These are phyloP conservation scores for Dictyostelium purpureum DNA, from an alignment of 78 protist genomes.

Conservation along the genomic window DNA sequence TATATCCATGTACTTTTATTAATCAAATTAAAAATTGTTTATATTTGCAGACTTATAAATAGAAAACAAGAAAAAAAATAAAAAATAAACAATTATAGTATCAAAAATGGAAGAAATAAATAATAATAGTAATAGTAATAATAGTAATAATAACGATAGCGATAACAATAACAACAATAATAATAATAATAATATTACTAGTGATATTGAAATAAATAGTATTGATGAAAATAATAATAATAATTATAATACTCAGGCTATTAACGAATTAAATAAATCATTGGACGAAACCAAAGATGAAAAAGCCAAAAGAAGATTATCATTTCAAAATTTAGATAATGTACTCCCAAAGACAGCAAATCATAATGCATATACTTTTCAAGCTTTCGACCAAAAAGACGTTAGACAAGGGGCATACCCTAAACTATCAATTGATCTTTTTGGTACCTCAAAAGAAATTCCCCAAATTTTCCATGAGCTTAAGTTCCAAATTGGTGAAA, in stretches of 20 bases:
- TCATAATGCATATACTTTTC: slow-evolving; percentile 65
- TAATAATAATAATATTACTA: neutral
- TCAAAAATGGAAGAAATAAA: neutral
- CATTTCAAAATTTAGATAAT: slow-evolving; percentile 33
- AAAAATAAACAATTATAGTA: neutral
- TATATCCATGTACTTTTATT: neutral
- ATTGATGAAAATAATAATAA: slow-evolving; percentile 21
- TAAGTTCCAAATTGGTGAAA: slow-evolving; percentile 45
- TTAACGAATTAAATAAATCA: slow-evolving; percentile 13
- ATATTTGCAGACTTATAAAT: neutral
- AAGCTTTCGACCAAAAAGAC: slow-evolving; percentile 41
- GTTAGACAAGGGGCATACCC: slow-evolving; percentile 34
- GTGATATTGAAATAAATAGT: neutral
- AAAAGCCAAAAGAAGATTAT: slow-evolving; percentile 49
- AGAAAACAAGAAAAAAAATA: neutral
- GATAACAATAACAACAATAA: slow-evolving; percentile 44
- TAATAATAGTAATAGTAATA: slow-evolving; percentile 20
- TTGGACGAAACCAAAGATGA: neutral
- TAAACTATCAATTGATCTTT: slow-evolving; percentile 41
- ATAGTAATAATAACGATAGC: slow-evolving; percentile 18
- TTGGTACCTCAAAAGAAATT: slow-evolving; percentile 55
- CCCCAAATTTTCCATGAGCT: slow-evolving; percentile 68
- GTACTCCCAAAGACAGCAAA: neutral
- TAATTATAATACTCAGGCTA: slow-evolving; percentile 22
- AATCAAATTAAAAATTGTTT: neutral